Evolutionary conservation across 768 basidiomycete species (phyloP).

Genomic region (Mycena filopes): DNA sequence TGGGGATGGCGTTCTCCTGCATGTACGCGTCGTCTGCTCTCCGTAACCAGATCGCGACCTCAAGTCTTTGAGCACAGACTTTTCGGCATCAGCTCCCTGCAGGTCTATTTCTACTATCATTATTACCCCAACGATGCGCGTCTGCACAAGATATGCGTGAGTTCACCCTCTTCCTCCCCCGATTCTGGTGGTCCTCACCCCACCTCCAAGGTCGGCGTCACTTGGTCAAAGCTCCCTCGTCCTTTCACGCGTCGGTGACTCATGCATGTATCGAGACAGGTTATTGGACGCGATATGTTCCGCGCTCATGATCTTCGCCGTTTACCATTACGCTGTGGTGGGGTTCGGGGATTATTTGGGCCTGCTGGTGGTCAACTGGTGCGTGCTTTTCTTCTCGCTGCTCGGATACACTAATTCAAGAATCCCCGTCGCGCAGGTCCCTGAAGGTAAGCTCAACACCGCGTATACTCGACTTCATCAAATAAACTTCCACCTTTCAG

Average conservation of each 20-base stretch:
- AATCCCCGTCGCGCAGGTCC: conserved; percentile 39
- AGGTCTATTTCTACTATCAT: conserved; percentile 32
- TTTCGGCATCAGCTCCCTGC: conserved; percentile 29
- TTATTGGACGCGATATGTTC: conserved; percentile 35
- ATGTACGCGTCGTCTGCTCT: no score
- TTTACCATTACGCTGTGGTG: conserved; percentile 49
- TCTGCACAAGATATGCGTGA: conserved; percentile 25
- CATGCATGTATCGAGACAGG: conserved; percentile 3
- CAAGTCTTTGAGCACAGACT: conserved; percentile 4
- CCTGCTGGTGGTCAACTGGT: conserved; percentile 44
- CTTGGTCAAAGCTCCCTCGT: not conserved
- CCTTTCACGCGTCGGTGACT: not conserved
- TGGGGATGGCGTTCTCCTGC: conserved; percentile 22
- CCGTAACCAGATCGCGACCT: no score
- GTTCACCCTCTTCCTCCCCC: not conserved
- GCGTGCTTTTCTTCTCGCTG: conserved; percentile 17
- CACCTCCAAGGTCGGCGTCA: conserved; percentile 8
- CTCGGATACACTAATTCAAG: conserved; percentile 1
- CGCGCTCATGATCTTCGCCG: conserved; percentile 45
- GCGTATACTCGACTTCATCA: no score
- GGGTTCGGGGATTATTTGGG: conserved; percentile 47
- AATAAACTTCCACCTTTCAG: conserved; percentile 35
- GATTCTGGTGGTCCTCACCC: not conserved
- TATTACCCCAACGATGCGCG: conserved; percentile 21
- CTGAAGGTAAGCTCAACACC: conserved; percentile 42